Conservation (phyloP, 148 eudicot genomes). For the Rhododendron griersonianum region DNA sequence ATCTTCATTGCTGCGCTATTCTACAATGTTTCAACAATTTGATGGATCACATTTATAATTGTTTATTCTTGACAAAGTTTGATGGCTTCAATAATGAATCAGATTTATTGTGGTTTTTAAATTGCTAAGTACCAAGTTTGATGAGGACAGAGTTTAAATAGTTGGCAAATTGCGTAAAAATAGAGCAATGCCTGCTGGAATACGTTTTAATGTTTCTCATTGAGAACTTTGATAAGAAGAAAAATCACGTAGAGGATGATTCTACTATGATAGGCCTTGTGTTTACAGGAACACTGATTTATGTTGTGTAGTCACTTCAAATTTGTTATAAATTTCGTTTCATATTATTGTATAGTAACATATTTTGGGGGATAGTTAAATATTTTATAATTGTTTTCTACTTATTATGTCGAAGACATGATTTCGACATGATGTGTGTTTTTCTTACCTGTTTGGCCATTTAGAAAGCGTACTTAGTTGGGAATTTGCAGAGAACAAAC, state of each 20-base stretch:
- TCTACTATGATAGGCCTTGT: not conserved
- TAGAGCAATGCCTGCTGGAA: not conserved
- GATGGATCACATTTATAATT: not conserved
- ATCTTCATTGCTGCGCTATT: not conserved
- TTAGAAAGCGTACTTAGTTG: not conserved
- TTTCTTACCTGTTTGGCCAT: not conserved
- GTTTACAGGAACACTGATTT: not conserved
- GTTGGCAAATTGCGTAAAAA: not conserved
- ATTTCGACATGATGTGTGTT: not conserved
- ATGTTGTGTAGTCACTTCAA: not conserved
- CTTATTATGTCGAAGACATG: not conserved
- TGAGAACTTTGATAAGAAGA: not conserved
- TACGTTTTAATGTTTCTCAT: not conserved
- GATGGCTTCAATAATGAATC: not conserved
- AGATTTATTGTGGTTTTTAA: not conserved
- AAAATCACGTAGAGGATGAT: not conserved
- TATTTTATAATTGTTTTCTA: not conserved
- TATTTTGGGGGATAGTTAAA: not conserved
- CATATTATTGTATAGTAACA: not conserved
- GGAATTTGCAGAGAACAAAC: not conserved
- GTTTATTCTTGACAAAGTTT: not conserved
- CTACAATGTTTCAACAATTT: not conserved
- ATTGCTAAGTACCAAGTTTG: not conserved
- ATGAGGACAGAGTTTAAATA: not conserved
- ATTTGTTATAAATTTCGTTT: not conserved